Evolutionary conservation across 2,329 filamentous ascomycete species (phyloP), one percentile per base, ranked within the genome.

Genomic region (Alternaria solani): DNA sequence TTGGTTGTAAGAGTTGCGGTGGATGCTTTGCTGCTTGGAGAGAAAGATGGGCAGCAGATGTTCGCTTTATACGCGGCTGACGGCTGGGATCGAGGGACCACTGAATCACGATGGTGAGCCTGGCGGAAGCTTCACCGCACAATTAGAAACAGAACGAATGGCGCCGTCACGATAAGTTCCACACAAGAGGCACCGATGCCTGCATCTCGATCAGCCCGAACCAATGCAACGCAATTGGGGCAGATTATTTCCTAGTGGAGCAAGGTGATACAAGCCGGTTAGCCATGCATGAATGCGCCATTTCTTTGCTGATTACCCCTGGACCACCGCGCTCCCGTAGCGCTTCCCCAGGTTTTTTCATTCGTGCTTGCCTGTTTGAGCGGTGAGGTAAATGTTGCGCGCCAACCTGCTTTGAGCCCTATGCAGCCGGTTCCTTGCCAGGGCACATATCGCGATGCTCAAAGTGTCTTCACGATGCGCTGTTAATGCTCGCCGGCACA

Each of bases 201-300:
- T 73, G 65, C 70, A 76, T 75, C 71, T 65, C 72, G 68, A 77
- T 76, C 67, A 64, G 43, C 56, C 57, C 68, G 69, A 66, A 68
- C 53, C 56, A 65, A 66, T 64, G 64, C 57, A 65, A 66, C 64
- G 63, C 66, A 63, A 70, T 71, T 71, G 65, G 74, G 61, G 63
- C 58, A 63, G 64, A 63, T 66, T 63, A 61, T 65, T 66, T 61
- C 64, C 67, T 70, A 71, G 67, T 71, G 62, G 55, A 49, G 63
- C 55, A 57, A 41, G 65, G 63, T 65, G 61, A 71, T 70, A 44
- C 61, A 66, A 62, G 65, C 57, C 62, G 55, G 61, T 36, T 55
- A 53, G 51, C 46, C 56, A 49, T 49, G 32, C 46, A 59, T 53
- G 30, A 53, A 56, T 57, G 55, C 62, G 75, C 73, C 71, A 76